Base-by-base conservation (phyloP, 1,139 yeast species). In the Diutina pseudorugosa region DNA sequence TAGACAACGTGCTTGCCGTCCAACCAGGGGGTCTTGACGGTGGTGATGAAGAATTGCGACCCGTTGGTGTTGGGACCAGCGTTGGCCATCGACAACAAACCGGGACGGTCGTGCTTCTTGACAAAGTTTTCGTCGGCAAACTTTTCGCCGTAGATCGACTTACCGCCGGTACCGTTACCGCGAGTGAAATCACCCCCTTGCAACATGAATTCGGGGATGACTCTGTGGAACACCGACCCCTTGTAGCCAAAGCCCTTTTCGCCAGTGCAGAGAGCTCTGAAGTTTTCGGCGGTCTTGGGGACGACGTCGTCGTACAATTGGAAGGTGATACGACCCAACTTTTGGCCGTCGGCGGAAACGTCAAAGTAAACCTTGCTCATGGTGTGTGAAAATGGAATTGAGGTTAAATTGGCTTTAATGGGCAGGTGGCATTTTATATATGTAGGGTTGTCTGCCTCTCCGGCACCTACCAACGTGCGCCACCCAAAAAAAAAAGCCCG, bases 61-160 rank as follows among this genome's bases (percentile, higher is more conserved):
- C 98, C 98, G 79, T 93, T 93, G 83, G 98, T 91, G 91, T 91
- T 89, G 75, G 96, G 96, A 69, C 98, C 98, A 64, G 98, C 97
- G 69, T 93, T 93, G 72, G 98, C 98, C 98, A 93, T 93, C 64
- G 96, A 88, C 70, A 93, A 82, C 66, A 91, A 80, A 76, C 97
- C 97, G 65, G 97, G 96, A 73, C 78, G 84, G 75, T 78, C 80
- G 83, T 91, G 98, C 69, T 69, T 85, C 80, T 77, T 80, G 73
- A 70, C 58, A 70, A 91, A 91, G 89, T 91, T 90, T 82, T 93
- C 98, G 68, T 93, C 98, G 58, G 94, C 84, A 75, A 93, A 93
- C 76, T 84, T 85, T 66, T 80, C 84, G 68, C 98, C 98, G 81
- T 93, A 93, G 82, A 93, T 93, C 63, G 97, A 89, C 80, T 90